Conservation (phyloP, 495 filamentous ascomycete genomes). For the Aspergillus funiculosus region DNA sequence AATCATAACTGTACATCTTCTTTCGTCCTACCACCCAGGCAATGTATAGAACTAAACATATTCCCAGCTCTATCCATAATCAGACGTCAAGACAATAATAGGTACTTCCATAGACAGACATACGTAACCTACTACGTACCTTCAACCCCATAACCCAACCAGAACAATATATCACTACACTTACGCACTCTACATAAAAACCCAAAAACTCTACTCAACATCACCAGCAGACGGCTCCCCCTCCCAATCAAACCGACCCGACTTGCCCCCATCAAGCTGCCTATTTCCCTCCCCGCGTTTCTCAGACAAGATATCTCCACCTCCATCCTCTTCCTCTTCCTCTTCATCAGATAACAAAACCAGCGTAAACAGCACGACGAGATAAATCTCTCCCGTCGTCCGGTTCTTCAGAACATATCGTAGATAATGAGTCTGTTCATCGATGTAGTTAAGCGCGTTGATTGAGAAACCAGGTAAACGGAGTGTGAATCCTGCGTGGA, state of each 20-base stretch:
- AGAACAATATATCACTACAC: constrained; percentile 9
- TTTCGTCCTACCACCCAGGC: no score
- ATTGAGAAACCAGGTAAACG: constrained; percentile 72
- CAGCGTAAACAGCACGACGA: constrained; percentile 74
- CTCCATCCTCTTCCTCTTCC: constrained; percentile 6
- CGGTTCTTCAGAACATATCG: constrained; percentile 85
- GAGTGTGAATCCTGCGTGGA: constrained; percentile 61
- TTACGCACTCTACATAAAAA: constrained; percentile 1
- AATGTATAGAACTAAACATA: no score
- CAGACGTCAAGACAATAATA: no score
- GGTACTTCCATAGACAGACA: no score
- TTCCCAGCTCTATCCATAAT: no score
- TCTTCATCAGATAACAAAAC: constrained; percentile 31
- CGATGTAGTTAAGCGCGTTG: constrained; percentile 73
- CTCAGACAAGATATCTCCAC: no score
- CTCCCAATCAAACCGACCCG: constrained; percentile 28
- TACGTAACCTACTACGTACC: no score
- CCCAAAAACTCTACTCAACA: constrained; percentile 16
- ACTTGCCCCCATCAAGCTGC: constrained; percentile 10
- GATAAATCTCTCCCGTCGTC: constrained; percentile 60
- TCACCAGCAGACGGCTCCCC: constrained; percentile 18
- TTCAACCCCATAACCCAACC: no score
- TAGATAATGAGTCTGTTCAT: constrained; percentile 68
- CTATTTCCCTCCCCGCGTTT: constrained; percentile 5
- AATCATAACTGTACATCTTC: not conserved